Evolutionary conservation across 2,329 filamentous ascomycete species (phyloP).

Genomic region (Epichloe gansuensis): DNA sequence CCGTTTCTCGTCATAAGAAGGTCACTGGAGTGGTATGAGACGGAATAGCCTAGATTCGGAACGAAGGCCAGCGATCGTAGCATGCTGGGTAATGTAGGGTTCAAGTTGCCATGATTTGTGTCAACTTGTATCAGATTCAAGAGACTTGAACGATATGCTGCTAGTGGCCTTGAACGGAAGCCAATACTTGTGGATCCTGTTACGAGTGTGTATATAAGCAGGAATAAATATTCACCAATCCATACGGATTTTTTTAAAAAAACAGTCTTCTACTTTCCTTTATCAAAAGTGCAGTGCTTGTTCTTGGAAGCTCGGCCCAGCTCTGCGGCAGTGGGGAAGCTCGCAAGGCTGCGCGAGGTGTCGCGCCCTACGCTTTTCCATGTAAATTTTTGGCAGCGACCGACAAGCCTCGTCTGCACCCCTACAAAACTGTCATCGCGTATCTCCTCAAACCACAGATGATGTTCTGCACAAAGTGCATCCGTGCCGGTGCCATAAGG

Average conservation of each 20-base stretch:
- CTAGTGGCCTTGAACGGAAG: constrained; percentile 2
- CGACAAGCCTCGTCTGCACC: constrained; percentile 1
- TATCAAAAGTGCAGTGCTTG: too few relatives aligned
- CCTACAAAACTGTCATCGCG: background rate
- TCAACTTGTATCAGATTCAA: background rate
- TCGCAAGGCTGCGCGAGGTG: background rate
- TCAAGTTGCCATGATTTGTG: background rate
- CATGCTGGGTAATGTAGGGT: background rate
- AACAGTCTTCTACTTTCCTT: too few relatives aligned
- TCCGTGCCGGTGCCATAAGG: constrained; percentile 29
- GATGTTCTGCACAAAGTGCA: constrained; percentile 36
- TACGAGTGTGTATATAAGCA: constrained; percentile 19
- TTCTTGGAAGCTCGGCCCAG: too few relatives aligned
- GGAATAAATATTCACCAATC: too few relatives aligned
- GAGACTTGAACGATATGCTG: background rate
- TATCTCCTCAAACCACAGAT: constrained; percentile 4
- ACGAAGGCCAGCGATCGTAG: background rate
- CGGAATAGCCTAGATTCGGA: background rate
- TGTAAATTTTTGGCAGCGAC: constrained; percentile 4
- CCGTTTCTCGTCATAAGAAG: constrained; percentile 19
- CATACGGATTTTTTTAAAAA: too few relatives aligned
- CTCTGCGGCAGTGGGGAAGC: background rate
- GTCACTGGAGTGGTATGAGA: background rate
- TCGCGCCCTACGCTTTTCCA: background rate
- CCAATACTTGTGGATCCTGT: constrained; percentile 15